A percentile compares a stretch with the other conserved stretches of the same genome.
Conservation (phyloP, 495 filamentous ascomycete species). For the Penicillium egyptiacum region DNA sequence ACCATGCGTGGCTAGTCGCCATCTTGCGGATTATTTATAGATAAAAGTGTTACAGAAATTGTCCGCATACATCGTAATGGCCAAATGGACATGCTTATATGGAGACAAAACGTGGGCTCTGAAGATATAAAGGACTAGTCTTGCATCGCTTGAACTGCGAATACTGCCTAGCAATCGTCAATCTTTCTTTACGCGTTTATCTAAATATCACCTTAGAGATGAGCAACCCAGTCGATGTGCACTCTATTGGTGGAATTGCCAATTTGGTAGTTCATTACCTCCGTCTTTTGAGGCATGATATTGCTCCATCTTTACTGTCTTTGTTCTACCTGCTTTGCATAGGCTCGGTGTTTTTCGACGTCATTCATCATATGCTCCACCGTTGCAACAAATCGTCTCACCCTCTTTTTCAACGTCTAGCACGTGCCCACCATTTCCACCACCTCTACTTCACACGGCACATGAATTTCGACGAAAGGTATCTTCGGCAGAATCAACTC, state of each 20-base stretch:
- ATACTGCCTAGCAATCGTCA: no score
- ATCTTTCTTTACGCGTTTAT: no score
- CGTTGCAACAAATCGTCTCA: constrained; percentile 21
- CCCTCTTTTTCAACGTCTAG: constrained; percentile 16
- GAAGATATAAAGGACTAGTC: no score
- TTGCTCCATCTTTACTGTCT: constrained; percentile 2
- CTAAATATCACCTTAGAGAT: no score
- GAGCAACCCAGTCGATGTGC: no score
- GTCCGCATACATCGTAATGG: background rate
- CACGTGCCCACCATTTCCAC: constrained; percentile 21
- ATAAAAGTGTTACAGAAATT: background rate
- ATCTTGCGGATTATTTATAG: background rate
- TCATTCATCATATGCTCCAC: constrained; percentile 20
- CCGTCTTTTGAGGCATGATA: no score
- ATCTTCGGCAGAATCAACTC: constrained; percentile 15
- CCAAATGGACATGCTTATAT: background rate
- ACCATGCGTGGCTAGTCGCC: background rate
- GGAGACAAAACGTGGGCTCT: background rate
- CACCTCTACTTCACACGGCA: constrained; percentile 26
- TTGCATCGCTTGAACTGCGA: no score
- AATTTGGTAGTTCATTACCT: no score
- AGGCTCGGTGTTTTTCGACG: constrained; percentile 25
- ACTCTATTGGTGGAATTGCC: no score
- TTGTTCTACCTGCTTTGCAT: constrained; percentile 8
- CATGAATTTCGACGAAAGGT: constrained; percentile 20